phyloP scores from a whole-genome alignment of 768 basidiomycete species.

The Amanita muscaria region DNA sequence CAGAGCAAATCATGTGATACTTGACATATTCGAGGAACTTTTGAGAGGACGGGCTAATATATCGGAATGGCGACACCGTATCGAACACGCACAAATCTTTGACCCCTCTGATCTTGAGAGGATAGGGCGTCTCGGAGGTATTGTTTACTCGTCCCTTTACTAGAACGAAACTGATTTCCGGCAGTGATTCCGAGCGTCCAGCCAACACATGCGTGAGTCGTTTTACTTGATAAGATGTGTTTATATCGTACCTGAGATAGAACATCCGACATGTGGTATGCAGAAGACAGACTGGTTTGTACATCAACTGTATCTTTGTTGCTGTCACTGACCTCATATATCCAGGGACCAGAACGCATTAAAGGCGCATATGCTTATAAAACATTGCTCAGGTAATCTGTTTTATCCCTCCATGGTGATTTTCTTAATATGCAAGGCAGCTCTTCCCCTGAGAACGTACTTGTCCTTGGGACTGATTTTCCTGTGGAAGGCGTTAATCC shows the following conservation, averaged over 20 bases:
- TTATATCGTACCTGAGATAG: no score
- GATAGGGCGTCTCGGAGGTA: constrained; percentile 66
- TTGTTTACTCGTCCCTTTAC: constrained; percentile 15
- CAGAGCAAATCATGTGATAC: constrained; percentile 71
- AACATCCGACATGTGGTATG: constrained; percentile 90
- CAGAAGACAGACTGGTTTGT: constrained; percentile 69
- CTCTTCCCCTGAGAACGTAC: constrained; percentile 37
- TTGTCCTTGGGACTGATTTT: constrained; percentile 89
- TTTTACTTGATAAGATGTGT: no score
- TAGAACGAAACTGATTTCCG: not conserved
- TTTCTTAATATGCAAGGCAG: constrained; percentile 52
- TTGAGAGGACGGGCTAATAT: constrained; percentile 32
- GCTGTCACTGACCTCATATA: not conserved
- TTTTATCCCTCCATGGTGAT: not conserved
- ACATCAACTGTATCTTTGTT: no score
- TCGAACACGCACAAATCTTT: constrained; percentile 94
- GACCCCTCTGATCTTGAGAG: constrained; percentile 58
- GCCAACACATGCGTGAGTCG: constrained; percentile 85
- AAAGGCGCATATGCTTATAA: constrained; percentile 88
- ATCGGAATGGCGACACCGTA: constrained; percentile 55
- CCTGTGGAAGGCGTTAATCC: constrained; percentile 87
- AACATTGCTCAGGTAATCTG: constrained; percentile 54
- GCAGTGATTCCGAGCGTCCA: constrained; percentile 87
- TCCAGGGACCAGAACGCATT: constrained; percentile 70
- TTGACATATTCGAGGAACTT: constrained; percentile 75